phyloP scores from a whole-genome alignment of 2,329 filamentous ascomycete species.

The Ceratocystis papillata region DNA sequence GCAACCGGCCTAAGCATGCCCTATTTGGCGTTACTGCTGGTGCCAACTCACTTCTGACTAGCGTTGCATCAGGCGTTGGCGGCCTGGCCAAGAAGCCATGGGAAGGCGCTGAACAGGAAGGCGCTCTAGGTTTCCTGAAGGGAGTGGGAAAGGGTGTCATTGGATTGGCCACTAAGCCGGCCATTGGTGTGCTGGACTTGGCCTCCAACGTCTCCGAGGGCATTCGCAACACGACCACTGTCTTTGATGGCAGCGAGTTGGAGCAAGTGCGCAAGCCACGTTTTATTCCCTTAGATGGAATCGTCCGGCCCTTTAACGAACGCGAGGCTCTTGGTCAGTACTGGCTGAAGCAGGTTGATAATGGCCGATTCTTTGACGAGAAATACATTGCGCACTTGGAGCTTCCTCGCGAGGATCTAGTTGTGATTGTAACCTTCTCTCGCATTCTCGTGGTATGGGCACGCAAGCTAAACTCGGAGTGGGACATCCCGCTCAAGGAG shows the following conservation, averaged over 20 bases:
- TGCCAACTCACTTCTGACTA: conserved; percentile 87
- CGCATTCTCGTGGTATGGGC: conserved; percentile 85
- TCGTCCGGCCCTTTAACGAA: conserved; percentile 87
- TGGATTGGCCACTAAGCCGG: conserved; percentile 91
- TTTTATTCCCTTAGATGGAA: conserved; percentile 83
- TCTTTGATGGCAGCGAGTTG: conserved; percentile 89
- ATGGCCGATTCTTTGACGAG: conserved; percentile 96
- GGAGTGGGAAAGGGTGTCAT: conserved; percentile 91
- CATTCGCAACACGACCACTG: conserved; percentile 95
- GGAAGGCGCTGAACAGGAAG: conserved; percentile 92
- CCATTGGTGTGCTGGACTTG: conserved; percentile 91
- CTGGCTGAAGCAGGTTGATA: conserved; percentile 97
- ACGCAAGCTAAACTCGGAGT: conserved; percentile 76
- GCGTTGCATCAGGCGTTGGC: conserved; percentile 84
- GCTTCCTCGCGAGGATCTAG: conserved; percentile 75
- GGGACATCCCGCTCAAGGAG: conserved; percentile 93
- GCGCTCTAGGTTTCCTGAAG: conserved; percentile 89
- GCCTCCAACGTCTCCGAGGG: conserved; percentile 95
- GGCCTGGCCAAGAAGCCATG: conserved; percentile 87
- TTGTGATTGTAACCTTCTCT: conserved; percentile 77
- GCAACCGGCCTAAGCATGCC: conserved; percentile 93
- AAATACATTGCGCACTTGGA: conserved; percentile 95
- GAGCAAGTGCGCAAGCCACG: conserved; percentile 89
- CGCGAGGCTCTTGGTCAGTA: conserved; percentile 93
- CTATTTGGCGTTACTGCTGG: conserved; percentile 92